Conservation (phyloP, 805 yeast genomes). For the Brettanomyces custersianus region DNA sequence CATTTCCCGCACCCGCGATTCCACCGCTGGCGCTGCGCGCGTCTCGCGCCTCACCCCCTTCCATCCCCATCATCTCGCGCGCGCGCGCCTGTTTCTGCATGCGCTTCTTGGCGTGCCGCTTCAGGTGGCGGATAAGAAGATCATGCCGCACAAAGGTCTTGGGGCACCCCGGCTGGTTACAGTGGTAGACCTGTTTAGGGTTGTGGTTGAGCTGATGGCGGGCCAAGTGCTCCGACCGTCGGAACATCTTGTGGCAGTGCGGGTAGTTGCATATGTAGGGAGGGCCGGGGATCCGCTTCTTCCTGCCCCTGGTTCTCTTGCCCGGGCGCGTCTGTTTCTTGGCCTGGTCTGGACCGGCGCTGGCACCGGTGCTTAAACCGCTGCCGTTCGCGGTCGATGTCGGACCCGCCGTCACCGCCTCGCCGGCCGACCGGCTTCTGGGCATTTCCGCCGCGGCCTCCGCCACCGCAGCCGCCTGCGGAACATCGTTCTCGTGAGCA, state of each 20-base stretch:
- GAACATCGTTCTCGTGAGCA: not conserved
- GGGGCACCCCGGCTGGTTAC: slow-evolving; percentile 38
- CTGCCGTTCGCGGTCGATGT: not conserved
- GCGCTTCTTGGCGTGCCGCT: slow-evolving; percentile 29
- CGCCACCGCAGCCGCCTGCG: not conserved
- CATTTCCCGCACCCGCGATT: not conserved
- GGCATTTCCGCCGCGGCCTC: not conserved
- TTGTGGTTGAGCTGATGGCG: slow-evolving; percentile 57
- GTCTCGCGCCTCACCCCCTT: not conserved
- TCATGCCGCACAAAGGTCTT: slow-evolving; percentile 60
- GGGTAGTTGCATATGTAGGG: slow-evolving; percentile 33
- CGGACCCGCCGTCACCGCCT: not conserved
- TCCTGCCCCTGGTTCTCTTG: slow-evolving; percentile 9
- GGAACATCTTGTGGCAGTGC: slow-evolving; percentile 47
- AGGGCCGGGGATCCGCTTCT: slow-evolving; percentile 17
- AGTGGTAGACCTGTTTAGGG: slow-evolving; percentile 44
- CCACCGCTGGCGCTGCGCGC: not conserved
- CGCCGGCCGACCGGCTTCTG: not conserved
- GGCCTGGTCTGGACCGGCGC: not conserved
- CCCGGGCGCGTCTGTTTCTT: slow-evolving; percentile 1
- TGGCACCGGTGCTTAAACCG: not conserved
- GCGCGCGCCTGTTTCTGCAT: slow-evolving; percentile 3
- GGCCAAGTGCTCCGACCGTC: slow-evolving; percentile 55
- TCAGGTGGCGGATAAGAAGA: slow-evolving; percentile 36
- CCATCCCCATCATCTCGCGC: not conserved